These are phyloP conservation scores for Physcia stellaris DNA, from an alignment of 495 filamentous ascomycete genomes.

Conservation along the genomic window DNA sequence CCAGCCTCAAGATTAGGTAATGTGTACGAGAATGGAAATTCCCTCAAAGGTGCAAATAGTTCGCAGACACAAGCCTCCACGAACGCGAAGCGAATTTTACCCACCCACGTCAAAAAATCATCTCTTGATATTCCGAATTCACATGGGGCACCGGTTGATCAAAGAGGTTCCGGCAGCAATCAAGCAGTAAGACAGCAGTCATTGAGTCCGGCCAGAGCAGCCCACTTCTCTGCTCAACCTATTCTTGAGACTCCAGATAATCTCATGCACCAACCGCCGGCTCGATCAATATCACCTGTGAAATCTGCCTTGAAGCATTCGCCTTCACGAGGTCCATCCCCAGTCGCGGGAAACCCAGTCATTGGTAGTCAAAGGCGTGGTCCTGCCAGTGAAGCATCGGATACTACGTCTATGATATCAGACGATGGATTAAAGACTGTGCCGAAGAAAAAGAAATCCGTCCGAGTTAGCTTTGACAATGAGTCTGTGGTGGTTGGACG, in stretches of 20 bases:
- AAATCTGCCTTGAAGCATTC: slow-evolving; percentile 76
- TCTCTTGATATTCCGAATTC: slow-evolving; percentile 9
- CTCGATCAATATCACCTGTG: slow-evolving; percentile 66
- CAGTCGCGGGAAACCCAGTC: slow-evolving; percentile 19
- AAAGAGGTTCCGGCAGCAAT: not conserved
- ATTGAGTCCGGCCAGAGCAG: slow-evolving; percentile 50
- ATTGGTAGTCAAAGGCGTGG: slow-evolving; percentile 15
- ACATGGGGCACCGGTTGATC: not conserved
- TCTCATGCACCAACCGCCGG: slow-evolving; percentile 59
- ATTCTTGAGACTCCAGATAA: slow-evolving; percentile 33
- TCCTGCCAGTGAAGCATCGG: slow-evolving; percentile 44
- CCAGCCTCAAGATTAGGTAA: slow-evolving; percentile 4
- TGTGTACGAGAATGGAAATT: slow-evolving; percentile 2
- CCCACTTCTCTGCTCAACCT: slow-evolving; percentile 56
- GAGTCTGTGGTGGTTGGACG: slow-evolving; percentile 47
- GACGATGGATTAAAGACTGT: slow-evolving; percentile 39
- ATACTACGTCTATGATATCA: slow-evolving; percentile 41
- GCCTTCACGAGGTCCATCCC: slow-evolving; percentile 36
- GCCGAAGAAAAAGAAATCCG: slow-evolving; percentile 47
- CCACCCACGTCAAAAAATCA: no score
- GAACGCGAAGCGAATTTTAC: slow-evolving; percentile 5
- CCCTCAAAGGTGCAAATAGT: slow-evolving; percentile 8
- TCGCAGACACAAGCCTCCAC: slow-evolving; percentile 16
- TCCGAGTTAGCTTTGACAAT: slow-evolving; percentile 81
- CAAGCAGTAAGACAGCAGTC: slow-evolving; percentile 29